Percentiles rank a stretch among this genome's conserved stretches.
Conservation (phyloP, 2,329 filamentous ascomycete species). For the Ploettnerulaceae sp. region DNA sequence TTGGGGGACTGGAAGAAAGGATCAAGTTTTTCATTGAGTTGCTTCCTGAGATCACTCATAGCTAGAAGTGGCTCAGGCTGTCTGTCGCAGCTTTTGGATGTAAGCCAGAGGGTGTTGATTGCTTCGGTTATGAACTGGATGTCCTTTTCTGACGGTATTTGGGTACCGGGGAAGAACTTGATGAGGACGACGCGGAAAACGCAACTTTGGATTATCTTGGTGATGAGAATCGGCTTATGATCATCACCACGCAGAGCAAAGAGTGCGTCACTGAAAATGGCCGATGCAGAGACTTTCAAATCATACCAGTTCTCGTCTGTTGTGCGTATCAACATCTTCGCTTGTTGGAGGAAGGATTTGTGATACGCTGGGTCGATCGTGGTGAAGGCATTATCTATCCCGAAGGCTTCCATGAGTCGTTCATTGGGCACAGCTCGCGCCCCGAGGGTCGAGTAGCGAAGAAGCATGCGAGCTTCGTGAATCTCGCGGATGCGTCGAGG, state of each 20-base stretch:
- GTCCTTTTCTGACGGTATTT: not conserved
- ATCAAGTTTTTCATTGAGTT: not conserved
- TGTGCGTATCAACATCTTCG: not conserved
- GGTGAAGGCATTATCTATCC: slow-evolving; percentile 21
- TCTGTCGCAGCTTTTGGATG: not conserved
- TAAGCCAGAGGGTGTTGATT: slow-evolving; percentile 14
- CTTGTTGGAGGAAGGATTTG: slow-evolving; percentile 1
- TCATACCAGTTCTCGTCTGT: not conserved
- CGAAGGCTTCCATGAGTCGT: slow-evolving; percentile 13
- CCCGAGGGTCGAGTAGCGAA: slow-evolving; percentile 3
- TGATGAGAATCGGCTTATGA: not conserved
- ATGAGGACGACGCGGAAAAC: slow-evolving; percentile 13
- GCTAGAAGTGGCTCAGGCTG: not conserved
- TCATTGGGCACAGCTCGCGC: slow-evolving; percentile 13
- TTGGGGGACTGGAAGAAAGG: not conserved
- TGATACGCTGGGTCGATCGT: slow-evolving; percentile 7
- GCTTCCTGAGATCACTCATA: not conserved
- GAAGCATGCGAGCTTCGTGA: not conserved
- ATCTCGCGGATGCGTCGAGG: too few species aligned
- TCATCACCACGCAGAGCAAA: not conserved
- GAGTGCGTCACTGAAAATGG: not conserved
- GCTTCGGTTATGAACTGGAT: slow-evolving; percentile 9
- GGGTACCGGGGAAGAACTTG: slow-evolving; percentile 15
- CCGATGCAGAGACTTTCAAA: not conserved
- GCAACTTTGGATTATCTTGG: slow-evolving; percentile 9